Evolutionary conservation across 192 early-diverging fungal genomes (phyloP), one percentile per base, ranked within the genome.

Genomic region (Radiomyces spectabilis): DNA sequence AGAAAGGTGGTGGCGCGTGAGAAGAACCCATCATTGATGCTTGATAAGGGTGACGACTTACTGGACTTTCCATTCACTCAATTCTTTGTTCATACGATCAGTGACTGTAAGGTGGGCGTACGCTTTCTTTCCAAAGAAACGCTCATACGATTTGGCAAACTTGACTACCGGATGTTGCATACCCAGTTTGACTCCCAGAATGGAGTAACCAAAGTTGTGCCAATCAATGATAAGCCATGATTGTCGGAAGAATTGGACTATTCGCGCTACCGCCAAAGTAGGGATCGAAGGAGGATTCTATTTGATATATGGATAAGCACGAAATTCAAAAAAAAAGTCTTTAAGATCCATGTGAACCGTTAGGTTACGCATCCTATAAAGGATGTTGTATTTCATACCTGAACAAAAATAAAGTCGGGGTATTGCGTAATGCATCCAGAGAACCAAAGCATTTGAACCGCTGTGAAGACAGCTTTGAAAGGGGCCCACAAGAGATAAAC

Each of bases 221-320:
- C 95, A 98, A 68, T 98, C 95, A 38, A 98, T 91, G 40, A 97
- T 74, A 4, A 98, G 68, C 41, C 73, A 73, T 15, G 83, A 69
- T 25, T 81, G 72, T n/a, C 82, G 79, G 21, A 91, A 18, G 47
- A 79, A 76, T 26, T 77, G 72, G 10, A 87, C 73, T 3, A 84
- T 42, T 22, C 86, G 89, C 30, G 78, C 88, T 53, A 97, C 75
- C 3, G 81, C 31, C 44, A 98, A 76, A 5, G 93, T 96, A 1
- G 95, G 95, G 51, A 98, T 87, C 2, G 94, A 83, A 6, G 95
- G 94, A 27, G 94, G 95, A 61, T 94, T 98, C 95, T 92, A 64
- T 10, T n/a, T 7, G 16, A 44, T 18, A 33, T 1, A 44, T 15
- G 6, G 19, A 19, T 38, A 10, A 41, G 16, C n/a, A 9, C 1